phyloP scores from a whole-genome alignment of 352 stramenopile species.

The Elongisporangium prolatum region DNA sequence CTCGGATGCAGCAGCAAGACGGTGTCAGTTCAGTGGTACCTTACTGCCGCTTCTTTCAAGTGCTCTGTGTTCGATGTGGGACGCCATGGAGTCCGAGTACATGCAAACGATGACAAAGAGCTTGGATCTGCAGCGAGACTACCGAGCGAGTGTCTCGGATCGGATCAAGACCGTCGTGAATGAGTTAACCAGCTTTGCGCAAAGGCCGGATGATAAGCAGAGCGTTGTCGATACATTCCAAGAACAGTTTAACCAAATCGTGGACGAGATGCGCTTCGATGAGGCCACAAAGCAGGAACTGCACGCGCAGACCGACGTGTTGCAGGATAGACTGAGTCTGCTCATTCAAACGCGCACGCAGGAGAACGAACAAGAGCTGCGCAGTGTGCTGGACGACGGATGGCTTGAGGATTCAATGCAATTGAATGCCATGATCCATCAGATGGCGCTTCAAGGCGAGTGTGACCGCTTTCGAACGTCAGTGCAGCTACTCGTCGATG shows the following conservation, averaged over 20 bases:
- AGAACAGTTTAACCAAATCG: constrained; percentile 67
- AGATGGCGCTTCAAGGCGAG: constrained; percentile 60
- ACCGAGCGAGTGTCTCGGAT: constrained; percentile 24
- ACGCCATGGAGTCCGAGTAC: constrained; percentile 56
- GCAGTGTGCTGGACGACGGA: constrained; percentile 31
- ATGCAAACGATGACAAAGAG: constrained; percentile 34
- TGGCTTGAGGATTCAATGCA: constrained; percentile 59
- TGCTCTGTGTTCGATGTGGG: constrained; percentile 40
- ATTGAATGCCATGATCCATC: constrained; percentile 34
- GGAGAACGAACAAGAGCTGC: constrained; percentile 45
- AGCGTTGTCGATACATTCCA: constrained; percentile 63
- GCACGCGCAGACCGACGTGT: constrained; percentile 60
- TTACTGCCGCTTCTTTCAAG: constrained; percentile 24
- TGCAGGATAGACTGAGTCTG: constrained; percentile 56
- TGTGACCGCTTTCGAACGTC: constrained; percentile 67
- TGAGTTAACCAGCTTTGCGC: constrained; percentile 53
- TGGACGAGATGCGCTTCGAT: constrained; percentile 82
- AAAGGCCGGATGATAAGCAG: constrained; percentile 65
- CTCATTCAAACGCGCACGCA: constrained; percentile 36
- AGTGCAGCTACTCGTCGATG: constrained; percentile 50
- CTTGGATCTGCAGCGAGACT: constrained; percentile 31
- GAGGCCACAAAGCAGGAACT: constrained; percentile 76
- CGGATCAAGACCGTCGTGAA: constrained; percentile 25
- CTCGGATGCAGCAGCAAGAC: not conserved
- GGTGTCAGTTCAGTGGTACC: constrained; percentile 21